Evolutionary conservation across 192 early-diverging fungal genomes (phyloP).

Genomic region (Backusella macrospora): DNA sequence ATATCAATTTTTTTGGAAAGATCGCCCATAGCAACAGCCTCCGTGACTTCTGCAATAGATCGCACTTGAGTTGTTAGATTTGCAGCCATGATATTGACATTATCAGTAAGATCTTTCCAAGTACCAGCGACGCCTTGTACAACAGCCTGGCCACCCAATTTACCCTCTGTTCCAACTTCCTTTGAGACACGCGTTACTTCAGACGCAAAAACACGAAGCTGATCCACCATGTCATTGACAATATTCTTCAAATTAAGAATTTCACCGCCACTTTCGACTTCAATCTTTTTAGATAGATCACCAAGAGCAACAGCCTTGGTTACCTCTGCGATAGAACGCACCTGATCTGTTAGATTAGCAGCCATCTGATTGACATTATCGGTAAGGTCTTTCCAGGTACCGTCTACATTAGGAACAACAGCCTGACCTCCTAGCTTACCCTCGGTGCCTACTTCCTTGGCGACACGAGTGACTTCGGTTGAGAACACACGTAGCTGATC

Average conservation of each 20-base stretch:
- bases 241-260: conserved; percentile 62
- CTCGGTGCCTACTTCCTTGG: conserved; percentile 70
- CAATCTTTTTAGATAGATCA: conserved; percentile 55
- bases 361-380: conserved; percentile 68
- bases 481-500: conserved; percentile 57
- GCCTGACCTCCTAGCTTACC: conserved; percentile 69
- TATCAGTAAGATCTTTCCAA: conserved; percentile 77
- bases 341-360: conserved; percentile 55
- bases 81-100: conserved; percentile 69
- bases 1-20: conserved; percentile 54
- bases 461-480: conserved; percentile 66
- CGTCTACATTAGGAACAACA: conserved; percentile 54
- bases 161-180: conserved; percentile 74
- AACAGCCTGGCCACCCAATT: conserved; percentile 75
- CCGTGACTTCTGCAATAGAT: conserved; percentile 56
- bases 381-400: conserved; percentile 62
- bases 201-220: conserved; percentile 60
- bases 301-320: conserved; percentile 57
- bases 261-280: conserved; percentile 56
- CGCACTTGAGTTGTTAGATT: conserved; percentile 63
- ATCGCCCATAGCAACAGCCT: conserved; percentile 59
- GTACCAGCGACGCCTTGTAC: conserved; percentile 73
- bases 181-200: conserved; percentile 67
- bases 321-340: conserved; percentile 61
- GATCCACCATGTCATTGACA: conserved; percentile 68